Conservation (phyloP, 1,284 basidiomycete species). For the Apiotrichum sp. region DNA sequence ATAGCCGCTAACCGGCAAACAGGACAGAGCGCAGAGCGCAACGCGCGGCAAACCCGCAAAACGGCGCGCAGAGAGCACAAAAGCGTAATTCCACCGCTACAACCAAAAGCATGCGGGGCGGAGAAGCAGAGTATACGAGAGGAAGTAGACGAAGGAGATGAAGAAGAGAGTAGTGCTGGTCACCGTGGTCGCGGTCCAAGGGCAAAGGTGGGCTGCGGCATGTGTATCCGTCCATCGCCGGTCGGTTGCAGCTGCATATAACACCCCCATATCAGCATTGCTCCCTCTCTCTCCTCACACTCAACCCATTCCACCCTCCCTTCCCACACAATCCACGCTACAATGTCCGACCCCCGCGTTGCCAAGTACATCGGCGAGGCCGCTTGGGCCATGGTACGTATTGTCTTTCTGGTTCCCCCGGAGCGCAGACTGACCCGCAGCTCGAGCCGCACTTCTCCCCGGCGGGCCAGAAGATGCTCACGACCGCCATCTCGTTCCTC, state of each 20-base stretch:
- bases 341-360: conserved; percentile 18
- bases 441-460: conserved; percentile 86
- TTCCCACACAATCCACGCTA: not conserved
- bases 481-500: conserved; percentile 76
- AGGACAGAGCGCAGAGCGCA: no score
- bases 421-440: conserved; percentile 46
- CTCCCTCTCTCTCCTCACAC: not conserved
- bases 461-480: conserved; percentile 76
- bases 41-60: no score
- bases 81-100: no score
- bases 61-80: no score
- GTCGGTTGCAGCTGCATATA: not conserved
- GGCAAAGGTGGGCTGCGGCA: no score
- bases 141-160: no score
- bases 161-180: no score
- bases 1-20: no score
- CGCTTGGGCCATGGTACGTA: conserved; percentile 26
- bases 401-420: not conserved
- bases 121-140: no score
- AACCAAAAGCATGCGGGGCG: no score
- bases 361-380: conserved; percentile 22
- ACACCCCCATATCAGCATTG: not conserved
- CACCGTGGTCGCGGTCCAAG: no score
- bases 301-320: not conserved
- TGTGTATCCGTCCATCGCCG: no score